phyloP scores from a whole-genome alignment of 2,329 filamentous ascomycete genomes.

The Chrysoporthe cubensis region DNA sequence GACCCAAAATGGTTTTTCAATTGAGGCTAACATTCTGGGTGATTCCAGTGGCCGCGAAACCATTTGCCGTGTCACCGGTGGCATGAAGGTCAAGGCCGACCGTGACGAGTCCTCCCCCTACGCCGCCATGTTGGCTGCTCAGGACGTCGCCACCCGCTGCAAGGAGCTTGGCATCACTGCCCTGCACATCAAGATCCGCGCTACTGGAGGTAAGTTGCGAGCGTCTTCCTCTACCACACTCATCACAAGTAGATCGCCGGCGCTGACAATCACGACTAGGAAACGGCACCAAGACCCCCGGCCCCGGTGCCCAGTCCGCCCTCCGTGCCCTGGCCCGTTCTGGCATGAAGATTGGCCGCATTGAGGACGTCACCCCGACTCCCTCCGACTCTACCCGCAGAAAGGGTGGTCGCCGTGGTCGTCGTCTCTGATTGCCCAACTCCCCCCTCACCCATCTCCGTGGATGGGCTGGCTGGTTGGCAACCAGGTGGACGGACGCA shows the following conservation, averaged over 20 bases:
- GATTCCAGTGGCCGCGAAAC: constrained; percentile 96
- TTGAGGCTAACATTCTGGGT: constrained; percentile 68
- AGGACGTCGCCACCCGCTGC: constrained; percentile 91
- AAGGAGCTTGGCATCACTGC: constrained; percentile 79
- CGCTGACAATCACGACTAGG: constrained; percentile 50
- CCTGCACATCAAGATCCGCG: constrained; percentile 99
- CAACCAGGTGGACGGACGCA: constrained; percentile 10
- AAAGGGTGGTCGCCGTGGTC: constrained; percentile 99
- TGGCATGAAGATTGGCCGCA: constrained; percentile 99
- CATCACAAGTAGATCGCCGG: background rate
- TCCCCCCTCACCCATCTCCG: constrained; percentile 1
- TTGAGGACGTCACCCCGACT: constrained; percentile 99
- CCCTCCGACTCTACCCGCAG: constrained; percentile 99
- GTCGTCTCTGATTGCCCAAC: constrained; percentile 82
- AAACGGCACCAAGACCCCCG: constrained; percentile 99
- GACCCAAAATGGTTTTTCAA: constrained; percentile 14
- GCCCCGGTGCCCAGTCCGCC: constrained; percentile 97
- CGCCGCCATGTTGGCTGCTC: constrained; percentile 99
- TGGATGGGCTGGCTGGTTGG: constrained; percentile 25
- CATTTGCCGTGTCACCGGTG: constrained; percentile 99
- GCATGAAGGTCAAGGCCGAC: constrained; percentile 99
- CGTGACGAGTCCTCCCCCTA: constrained; percentile 99
- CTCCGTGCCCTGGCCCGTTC: constrained; percentile 98
- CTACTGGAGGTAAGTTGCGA: constrained; percentile 81
- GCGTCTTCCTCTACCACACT: background rate